Percentiles rank a stretch among this genome's conserved stretches.
These are phyloP conservation scores for Brassica rapa DNA, from an alignment of 345 rosid species.

Conservation along the genomic window DNA sequence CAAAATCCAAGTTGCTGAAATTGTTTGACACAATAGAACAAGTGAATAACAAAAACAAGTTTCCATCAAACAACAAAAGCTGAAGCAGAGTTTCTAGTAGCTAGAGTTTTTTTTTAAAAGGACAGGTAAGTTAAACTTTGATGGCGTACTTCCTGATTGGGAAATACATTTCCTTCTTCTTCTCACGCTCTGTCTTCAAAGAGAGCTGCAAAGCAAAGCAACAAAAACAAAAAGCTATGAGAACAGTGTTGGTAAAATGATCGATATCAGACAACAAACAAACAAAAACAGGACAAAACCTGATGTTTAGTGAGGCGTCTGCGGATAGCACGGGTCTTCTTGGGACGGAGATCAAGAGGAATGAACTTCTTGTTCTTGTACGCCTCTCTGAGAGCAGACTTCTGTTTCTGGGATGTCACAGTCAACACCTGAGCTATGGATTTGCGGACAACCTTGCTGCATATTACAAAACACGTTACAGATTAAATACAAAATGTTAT, in stretches of 20 bases:
- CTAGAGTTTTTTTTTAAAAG: not conserved
- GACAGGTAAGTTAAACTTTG: constrained; percentile 42
- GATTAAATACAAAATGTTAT: not conserved
- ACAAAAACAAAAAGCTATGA: not conserved
- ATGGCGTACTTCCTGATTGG: constrained; percentile 73
- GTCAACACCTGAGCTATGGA: constrained; percentile 94
- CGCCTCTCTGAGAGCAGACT: constrained; percentile 78
- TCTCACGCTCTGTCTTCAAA: constrained; percentile 64
- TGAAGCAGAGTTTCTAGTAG: constrained; percentile 31
- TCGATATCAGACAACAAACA: not conserved
- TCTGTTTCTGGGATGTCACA: constrained; percentile 87
- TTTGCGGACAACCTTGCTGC: constrained; percentile 90
- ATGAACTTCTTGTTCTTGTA: constrained; percentile 83
- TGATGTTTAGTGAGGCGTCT: constrained; percentile 90
- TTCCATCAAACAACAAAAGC: constrained; percentile 18
- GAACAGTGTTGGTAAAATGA: not conserved
- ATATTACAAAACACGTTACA: constrained; percentile 25
- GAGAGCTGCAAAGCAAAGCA: constrained; percentile 41
- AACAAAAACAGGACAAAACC: constrained; percentile 42
- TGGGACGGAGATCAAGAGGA: constrained; percentile 98
- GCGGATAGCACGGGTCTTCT: constrained; percentile 94
- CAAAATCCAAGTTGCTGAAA: constrained; percentile 17
- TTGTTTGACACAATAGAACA: constrained; percentile 9
- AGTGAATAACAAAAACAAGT: constrained; percentile 32
- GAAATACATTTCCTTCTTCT: constrained; percentile 66